Conservation (phyloP, 331 rosid species). For the Pyrus hybrid region DNA sequence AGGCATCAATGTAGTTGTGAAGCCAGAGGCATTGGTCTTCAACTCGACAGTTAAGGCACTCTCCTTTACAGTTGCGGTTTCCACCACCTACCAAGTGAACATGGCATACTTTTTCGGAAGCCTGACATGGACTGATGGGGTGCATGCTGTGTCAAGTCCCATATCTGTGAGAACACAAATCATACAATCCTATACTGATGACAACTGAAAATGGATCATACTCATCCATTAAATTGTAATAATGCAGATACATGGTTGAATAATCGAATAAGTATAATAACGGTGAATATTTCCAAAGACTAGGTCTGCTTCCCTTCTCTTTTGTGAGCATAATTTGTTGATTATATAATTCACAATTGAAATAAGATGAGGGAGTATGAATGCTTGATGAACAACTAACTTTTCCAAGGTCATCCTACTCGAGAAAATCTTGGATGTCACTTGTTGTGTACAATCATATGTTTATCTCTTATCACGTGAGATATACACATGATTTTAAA, state of each 20-base stretch:
- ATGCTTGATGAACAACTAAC: neutral
- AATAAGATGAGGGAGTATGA: neutral
- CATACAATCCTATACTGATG: neutral
- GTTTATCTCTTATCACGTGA: too few relatives aligned
- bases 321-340: neutral
- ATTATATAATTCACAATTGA: neutral
- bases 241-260: too few relatives aligned
- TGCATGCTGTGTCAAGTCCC: conserved; percentile 29
- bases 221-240: neutral
- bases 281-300: neutral
- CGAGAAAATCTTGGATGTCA: too few relatives aligned
- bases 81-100: conserved; percentile 20
- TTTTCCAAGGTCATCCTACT: too few relatives aligned
- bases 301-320: neutral
- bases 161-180: conserved; percentile 27
- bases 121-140: conserved; percentile 36
- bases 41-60: conserved; percentile 16
- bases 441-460: too few relatives aligned
- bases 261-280: too few relatives aligned
- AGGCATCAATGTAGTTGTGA: conserved; percentile 16
- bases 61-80: conserved; percentile 17
- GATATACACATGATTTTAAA: conserved; percentile 20
- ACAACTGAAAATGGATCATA: neutral
- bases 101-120: conserved; percentile 26
- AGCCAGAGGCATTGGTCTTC: conserved; percentile 22